These are phyloP conservation scores for Trichomonas vaginalis DNA, from an alignment of 208 protist genomes.

Conservation along the genomic window DNA sequence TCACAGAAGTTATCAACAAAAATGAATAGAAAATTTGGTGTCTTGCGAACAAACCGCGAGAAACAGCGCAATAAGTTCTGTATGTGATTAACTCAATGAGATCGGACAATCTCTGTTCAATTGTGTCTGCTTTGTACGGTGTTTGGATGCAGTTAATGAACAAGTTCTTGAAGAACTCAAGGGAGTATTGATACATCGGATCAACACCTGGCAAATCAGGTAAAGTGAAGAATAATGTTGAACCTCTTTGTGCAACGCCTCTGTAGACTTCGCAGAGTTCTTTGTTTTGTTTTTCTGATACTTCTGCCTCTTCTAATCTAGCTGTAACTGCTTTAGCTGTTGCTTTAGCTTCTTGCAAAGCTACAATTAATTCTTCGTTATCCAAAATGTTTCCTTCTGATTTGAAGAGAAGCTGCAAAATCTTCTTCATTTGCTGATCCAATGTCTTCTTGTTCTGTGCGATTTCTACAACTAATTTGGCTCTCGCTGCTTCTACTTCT, in stretches of 20 bases:
- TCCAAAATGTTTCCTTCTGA: constrained; percentile 61
- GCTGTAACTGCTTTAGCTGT: constrained; percentile 74
- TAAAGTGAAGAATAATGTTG: constrained; percentile 91
- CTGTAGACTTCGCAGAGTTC: constrained; percentile 84
- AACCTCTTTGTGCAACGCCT: constrained; percentile 68
- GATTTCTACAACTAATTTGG: constrained; percentile 72
- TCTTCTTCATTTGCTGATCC: constrained; percentile 67
- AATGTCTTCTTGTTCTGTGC: constrained; percentile 73
- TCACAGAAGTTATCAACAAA: constrained; percentile 62
- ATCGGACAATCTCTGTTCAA: constrained; percentile 42
- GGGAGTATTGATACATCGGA: constrained; percentile 95
- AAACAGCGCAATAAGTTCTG: constrained; percentile 74
- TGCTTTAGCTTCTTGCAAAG: constrained; percentile 60
- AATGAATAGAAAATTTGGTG: constrained; percentile 84
- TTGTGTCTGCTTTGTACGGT: constrained; percentile 25
- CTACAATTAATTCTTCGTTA: constrained; percentile 77
- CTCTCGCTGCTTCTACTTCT: constrained; percentile 47
- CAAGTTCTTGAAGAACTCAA: constrained; percentile 84
- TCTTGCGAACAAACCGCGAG: constrained; percentile 86
- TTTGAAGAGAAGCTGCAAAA: constrained; percentile 46
- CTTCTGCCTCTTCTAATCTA: constrained; percentile 61
- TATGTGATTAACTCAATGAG: constrained; percentile 64
- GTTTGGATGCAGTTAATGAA: constrained; percentile 48
- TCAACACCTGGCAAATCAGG: constrained; percentile 79
- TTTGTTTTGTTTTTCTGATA: constrained; percentile 23